A percentile compares a stretch with the other conserved stretches of the same genome.
Conservation (phyloP, 805 yeast species). For the Saccharomycopsis selenospora region DNA sequence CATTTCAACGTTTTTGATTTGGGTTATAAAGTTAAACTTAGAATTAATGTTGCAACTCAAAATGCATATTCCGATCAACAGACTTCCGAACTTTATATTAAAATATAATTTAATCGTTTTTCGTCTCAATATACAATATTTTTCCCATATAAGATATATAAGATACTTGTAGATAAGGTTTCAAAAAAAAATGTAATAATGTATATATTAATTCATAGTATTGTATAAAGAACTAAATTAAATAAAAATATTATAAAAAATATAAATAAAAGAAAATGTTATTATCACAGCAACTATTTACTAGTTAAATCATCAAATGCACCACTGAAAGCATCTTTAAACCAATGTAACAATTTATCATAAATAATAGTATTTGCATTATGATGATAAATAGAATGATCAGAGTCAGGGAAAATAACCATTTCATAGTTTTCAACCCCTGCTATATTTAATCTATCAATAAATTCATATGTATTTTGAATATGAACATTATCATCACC, state of each 20-base stretch:
- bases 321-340: constrained; percentile 48
- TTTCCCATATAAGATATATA: not conserved
- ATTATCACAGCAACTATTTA: no score
- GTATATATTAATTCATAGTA: no score
- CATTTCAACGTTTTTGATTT: constrained; percentile 59
- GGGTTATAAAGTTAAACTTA: constrained; percentile 56
- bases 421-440: constrained; percentile 72
- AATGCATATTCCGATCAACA: constrained; percentile 24
- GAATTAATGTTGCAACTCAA: constrained; percentile 38
- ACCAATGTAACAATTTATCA: constrained; percentile 66
- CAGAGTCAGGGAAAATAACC: constrained; percentile 88
- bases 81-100: constrained; percentile 23
- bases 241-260: no score
- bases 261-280: no score
- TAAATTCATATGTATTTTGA: constrained; percentile 73
- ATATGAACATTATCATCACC: constrained; percentile 97
- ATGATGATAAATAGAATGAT: constrained; percentile 74
- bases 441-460: constrained; percentile 59
- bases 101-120: constrained; percentile 1
- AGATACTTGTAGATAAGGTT: no score
- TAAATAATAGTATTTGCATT: constrained; percentile 72
- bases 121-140: not conserved
- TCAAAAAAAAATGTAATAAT: no score
- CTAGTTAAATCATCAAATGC: constrained; percentile 27
- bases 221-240: no score